Evolutionary conservation across 108 stramenopile species (phyloP), one percentile per base, ranked within the genome.

Genomic region (Ochromonas danica): DNA sequence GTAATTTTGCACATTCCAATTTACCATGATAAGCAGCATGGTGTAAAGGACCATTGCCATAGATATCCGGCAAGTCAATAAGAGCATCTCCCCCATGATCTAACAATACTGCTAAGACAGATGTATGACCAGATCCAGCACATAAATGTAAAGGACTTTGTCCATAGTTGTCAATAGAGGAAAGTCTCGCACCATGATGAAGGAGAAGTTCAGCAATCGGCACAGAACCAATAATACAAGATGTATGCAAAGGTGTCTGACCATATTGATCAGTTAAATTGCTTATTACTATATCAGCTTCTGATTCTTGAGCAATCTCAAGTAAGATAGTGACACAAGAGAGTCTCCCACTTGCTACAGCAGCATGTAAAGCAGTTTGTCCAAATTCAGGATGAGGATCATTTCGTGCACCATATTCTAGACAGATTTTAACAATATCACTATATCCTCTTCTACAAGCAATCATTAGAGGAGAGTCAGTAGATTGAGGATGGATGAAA

Each of bases 301-400:
- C 45, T 14, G 72, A 75, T 36, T n/a, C 17, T 10, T 6, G 14
- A 27, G 72, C 72, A 42, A 33, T 41, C 3, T 27, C 40, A 10
- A 75, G 72, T 41, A 75, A 41, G 3, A 75, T 41, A 6, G 30
- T 25, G 22, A 33, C 72, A 75, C 72, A 75, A 22, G 6, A 3
- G 10, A 6, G 6, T 22, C 22, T 3, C 10, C 27, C 41, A 33
- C 40, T 42, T 42, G 43, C 72, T 33, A 75, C 40, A 17, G 31
- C n/a, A 42, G 45, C 40, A 65, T 86, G 85, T 25, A 86, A 79
- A 30, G 85, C 85, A 30, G 85, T 86, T 78, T 85, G 84, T 6
- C 90, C 90, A 42, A 81, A 90, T 0, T 83, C 63, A 10, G 91
- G 90, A 81, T 91, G 90, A 1, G 90, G 90, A 80, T 91, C 91